Percentiles rank a stretch among this genome's conserved stretches.
Conservation (phyloP, 2,329 filamentous ascomycete genomes). For the Boeremia exigua region DNA sequence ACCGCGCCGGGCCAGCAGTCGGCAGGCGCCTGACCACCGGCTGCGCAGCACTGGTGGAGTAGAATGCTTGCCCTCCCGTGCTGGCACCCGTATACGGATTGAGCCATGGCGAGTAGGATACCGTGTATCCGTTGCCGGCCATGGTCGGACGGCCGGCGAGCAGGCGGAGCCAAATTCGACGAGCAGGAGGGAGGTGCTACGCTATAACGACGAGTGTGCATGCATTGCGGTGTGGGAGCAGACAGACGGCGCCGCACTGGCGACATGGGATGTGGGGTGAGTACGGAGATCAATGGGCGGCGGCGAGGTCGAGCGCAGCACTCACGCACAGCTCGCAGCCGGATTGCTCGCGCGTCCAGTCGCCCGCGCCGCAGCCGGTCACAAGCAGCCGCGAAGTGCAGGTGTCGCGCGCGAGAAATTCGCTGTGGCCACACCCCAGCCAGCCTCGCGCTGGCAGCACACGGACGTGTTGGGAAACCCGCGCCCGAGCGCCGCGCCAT, state of each 20-base stretch:
- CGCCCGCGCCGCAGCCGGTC: slow-evolving; percentile 30
- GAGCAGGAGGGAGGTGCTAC: slow-evolving; percentile 19
- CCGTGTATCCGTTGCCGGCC: slow-evolving; percentile 30
- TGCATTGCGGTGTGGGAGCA: slow-evolving; percentile 43
- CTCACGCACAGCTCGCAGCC: too few species aligned
- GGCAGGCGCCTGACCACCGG: slow-evolving; percentile 35
- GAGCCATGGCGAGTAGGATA: slow-evolving; percentile 44
- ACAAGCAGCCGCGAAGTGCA: slow-evolving; percentile 22
- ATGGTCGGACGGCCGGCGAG: slow-evolving; percentile 35
- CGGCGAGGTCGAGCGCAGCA: too few species aligned
- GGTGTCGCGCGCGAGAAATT: slow-evolving; percentile 33
- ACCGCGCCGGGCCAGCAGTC: slow-evolving; percentile 21
- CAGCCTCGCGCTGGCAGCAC: slow-evolving; percentile 41
- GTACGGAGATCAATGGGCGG: slow-evolving; percentile 31
- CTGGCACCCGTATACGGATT: slow-evolving; percentile 35
- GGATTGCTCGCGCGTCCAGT: too few species aligned
- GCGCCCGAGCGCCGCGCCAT: slow-evolving; percentile 35
- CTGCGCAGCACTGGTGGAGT: slow-evolving; percentile 19
- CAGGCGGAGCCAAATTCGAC: slow-evolving; percentile 29
- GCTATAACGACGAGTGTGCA: slow-evolving; percentile 20
- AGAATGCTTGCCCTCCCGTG: slow-evolving; percentile 17
- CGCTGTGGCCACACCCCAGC: slow-evolving; percentile 40
- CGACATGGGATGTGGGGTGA: slow-evolving; percentile 46
- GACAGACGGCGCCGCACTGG: slow-evolving; percentile 38
- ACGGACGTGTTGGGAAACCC: slow-evolving; percentile 29